Conservation (phyloP, 768 basidiomycete genomes). For the Suillus brevipes region DNA sequence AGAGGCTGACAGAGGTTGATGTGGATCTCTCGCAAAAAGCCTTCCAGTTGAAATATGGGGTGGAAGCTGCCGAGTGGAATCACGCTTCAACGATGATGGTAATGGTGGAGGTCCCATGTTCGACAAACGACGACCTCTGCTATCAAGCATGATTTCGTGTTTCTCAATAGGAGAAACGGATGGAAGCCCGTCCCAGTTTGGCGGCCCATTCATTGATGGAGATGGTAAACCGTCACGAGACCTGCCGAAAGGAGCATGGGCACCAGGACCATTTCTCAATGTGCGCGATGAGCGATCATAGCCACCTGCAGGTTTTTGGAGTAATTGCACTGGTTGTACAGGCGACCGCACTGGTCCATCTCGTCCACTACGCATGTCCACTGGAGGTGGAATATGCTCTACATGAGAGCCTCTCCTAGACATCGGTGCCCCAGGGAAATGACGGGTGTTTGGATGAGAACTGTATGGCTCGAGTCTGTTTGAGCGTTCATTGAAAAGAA, state of each 20-base stretch:
- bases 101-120: slow-evolving; percentile 56
- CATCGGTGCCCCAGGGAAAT: slow-evolving; percentile 29
- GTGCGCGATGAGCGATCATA: not conserved
- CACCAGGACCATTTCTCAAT: slow-evolving; percentile 1
- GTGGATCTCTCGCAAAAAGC: slow-evolving; percentile 46
- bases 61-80: slow-evolving; percentile 52
- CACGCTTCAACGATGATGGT: slow-evolving; percentile 39
- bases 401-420: slow-evolving; percentile 46
- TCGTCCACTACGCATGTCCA: slow-evolving; percentile 46
- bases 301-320: slow-evolving; percentile 52
- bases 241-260: slow-evolving; percentile 4
- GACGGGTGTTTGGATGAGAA: slow-evolving; percentile 43
- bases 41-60: slow-evolving; percentile 52
- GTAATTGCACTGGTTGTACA: slow-evolving; percentile 48
- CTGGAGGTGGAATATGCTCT: slow-evolving; percentile 38
- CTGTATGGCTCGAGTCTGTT: slow-evolving; percentile 87
- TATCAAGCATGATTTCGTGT: slow-evolving; percentile 17
- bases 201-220: slow-evolving; percentile 31
- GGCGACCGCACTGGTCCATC: slow-evolving; percentile 46
- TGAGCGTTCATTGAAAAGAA: slow-evolving; percentile 94
- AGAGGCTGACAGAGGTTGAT: slow-evolving; percentile 35
- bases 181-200: slow-evolving; percentile 15
- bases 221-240: slow-evolving; percentile 35
- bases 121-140: slow-evolving; percentile 41
- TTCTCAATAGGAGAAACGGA: slow-evolving; percentile 34